These are phyloP conservation scores for Arachnomyces sp. DNA, from an alignment of 2,329 filamentous ascomycete species.

Conservation along the genomic window DNA sequence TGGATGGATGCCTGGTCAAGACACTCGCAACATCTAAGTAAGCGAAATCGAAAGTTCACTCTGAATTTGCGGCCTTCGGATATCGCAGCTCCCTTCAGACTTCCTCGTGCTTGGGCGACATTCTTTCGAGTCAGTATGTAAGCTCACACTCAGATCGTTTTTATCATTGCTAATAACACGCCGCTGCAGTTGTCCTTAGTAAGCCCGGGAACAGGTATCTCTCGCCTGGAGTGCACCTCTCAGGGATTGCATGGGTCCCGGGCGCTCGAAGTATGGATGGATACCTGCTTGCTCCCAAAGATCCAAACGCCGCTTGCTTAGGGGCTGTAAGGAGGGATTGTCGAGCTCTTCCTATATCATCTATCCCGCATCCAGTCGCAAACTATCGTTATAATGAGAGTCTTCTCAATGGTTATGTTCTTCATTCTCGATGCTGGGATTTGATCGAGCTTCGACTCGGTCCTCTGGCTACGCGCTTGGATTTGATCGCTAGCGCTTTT, in stretches of 20 bases:
- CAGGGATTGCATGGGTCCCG: not conserved
- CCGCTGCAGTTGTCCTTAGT: too few relatives aligned
- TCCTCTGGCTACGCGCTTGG: not conserved
- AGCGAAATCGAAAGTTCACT: not conserved
- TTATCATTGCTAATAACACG: not conserved
- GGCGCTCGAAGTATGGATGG: not conserved
- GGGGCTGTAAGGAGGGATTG: not conserved
- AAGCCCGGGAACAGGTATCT: not conserved
- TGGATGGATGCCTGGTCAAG: not conserved
- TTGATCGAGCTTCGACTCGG: not conserved
- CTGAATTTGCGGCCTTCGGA: not conserved
- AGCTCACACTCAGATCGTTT: not conserved
- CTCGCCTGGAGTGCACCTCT: not conserved
- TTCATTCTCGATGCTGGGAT: constrained; percentile 2
- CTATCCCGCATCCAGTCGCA: not conserved
- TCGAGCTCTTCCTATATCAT: not conserved
- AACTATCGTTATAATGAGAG: not conserved
- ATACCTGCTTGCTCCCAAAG: not conserved
- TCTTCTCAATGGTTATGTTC: not conserved
- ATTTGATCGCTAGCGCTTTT: not conserved
- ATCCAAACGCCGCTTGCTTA: not conserved
- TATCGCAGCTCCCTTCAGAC: not conserved
- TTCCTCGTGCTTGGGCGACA: not conserved
- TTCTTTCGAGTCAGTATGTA: not conserved
- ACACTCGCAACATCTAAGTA: not conserved